phyloP scores from a whole-genome alignment of 345 rosid genomes.

The Salix brachista region DNA sequence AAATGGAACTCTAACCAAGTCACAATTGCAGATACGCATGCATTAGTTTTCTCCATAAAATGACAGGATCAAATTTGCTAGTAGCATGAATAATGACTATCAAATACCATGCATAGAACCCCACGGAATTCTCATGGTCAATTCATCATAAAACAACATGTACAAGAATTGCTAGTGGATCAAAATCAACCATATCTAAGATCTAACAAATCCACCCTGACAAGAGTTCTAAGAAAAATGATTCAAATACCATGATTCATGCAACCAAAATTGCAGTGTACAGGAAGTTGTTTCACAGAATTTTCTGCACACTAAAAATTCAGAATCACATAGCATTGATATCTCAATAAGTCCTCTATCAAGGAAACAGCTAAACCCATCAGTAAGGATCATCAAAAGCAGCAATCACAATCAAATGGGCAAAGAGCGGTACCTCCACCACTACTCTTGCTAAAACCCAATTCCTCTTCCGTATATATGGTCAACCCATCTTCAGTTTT shows the following conservation, averaged over 20 bases:
- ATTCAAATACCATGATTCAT: not conserved
- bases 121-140: not conserved
- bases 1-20: too few relatives aligned
- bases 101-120: not conserved
- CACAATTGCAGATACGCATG: too few relatives aligned
- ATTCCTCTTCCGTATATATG: conserved; percentile 64
- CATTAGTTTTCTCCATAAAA: too few relatives aligned
- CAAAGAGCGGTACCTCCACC: conserved; percentile 67
- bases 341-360: not conserved
- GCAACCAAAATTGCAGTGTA: not conserved
- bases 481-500: conserved; percentile 53
- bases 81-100: too few relatives aligned
- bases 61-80: too few relatives aligned
- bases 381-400: conserved; percentile 39
- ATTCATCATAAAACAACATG: not conserved
- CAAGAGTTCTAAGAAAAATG: not conserved
- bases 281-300: not conserved
- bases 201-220: not conserved
- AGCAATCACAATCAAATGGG: conserved; percentile 86
- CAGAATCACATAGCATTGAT: not conserved
- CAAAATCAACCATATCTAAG: not conserved
- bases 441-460: conserved; percentile 48
- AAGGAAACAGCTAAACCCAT: not conserved
- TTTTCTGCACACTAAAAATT: not conserved
- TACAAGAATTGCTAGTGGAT: not conserved